phyloP scores from a whole-genome alignment of 2,329 filamentous ascomycete species.

The Chaetomiaceae sp. region DNA sequence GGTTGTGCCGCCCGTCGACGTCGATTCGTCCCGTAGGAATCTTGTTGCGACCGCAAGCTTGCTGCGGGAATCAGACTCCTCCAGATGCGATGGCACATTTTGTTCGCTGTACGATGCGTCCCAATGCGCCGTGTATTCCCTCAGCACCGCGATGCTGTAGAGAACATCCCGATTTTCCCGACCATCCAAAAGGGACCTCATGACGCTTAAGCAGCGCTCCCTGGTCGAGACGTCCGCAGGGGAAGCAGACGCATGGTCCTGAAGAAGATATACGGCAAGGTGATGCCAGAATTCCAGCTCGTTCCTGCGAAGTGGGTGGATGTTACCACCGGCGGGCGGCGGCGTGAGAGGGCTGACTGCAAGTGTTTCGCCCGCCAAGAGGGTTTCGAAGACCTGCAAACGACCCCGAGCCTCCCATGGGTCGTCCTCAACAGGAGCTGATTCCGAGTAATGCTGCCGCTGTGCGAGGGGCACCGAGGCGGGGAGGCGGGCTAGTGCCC shows the following conservation, averaged over 20 bases:
- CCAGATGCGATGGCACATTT: constrained; percentile 53
- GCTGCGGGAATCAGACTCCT: constrained; percentile 62
- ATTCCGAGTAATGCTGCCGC: constrained; percentile 32
- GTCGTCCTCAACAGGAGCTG: constrained; percentile 52
- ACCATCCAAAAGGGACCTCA: constrained; percentile 69
- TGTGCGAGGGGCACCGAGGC: constrained; percentile 16
- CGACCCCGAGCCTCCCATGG: constrained; percentile 61
- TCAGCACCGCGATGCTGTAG: constrained; percentile 79
- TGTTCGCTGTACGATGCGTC: constrained; percentile 51
- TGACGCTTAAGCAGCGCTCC: constrained; percentile 58
- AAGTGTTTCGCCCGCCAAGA: constrained; percentile 69
- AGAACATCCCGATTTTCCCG: constrained; percentile 86
- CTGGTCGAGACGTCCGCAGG: constrained; percentile 46
- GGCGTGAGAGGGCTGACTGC: constrained; percentile 50
- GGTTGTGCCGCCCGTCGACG: constrained; percentile 62
- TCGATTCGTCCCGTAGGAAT: constrained; percentile 62
- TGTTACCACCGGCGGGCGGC: constrained; percentile 32
- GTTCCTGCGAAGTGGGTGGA: constrained; percentile 50
- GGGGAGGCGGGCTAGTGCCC: constrained; percentile 51
- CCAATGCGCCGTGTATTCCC: constrained; percentile 65
- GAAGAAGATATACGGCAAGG: constrained; percentile 64
- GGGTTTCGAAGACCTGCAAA: constrained; percentile 68
- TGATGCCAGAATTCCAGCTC: constrained; percentile 80
- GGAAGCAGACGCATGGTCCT: constrained; percentile 36
- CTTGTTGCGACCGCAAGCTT: constrained; percentile 65